Conservation (phyloP, 495 filamentous ascomycete species). For the Daldinia loculata region DNA sequence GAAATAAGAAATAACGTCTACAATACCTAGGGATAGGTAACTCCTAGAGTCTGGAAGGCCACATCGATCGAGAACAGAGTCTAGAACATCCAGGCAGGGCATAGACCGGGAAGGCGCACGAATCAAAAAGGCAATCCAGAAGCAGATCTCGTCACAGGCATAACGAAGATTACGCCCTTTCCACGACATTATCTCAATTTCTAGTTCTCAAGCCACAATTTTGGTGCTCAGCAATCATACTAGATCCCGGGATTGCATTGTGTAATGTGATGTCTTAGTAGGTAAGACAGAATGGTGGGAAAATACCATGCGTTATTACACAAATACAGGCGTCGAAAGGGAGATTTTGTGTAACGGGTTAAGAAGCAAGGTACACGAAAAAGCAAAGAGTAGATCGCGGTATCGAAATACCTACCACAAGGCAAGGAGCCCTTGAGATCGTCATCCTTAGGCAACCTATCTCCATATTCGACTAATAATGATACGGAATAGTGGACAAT, state of each 20-base stretch:
- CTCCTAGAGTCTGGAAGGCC: neutral
- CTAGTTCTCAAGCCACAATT: constrained; percentile 25
- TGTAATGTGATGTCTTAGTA: constrained; percentile 14
- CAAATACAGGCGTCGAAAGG: constrained; percentile 2
- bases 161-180: constrained; percentile 2
- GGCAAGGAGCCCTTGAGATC: neutral
- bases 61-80: neutral
- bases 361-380: neutral
- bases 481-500: neutral
- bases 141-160: neutral
- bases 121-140: constrained; percentile 10
- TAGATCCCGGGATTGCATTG: neutral
- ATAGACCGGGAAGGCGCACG: constrained; percentile 9
- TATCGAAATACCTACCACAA: constrained; percentile 1
- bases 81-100: neutral
- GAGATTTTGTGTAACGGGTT: neutral
- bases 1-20: neutral
- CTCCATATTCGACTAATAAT: neutral
- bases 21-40: neutral
- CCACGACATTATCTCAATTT: constrained; percentile 32
- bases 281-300: constrained; percentile 1
- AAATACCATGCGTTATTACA: constrained; percentile 5
- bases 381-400: neutral
- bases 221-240: constrained; percentile 2
- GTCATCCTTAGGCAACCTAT: neutral